Evolutionary conservation across 1,139 yeast genomes (phyloP).

Genomic region (Geotrichum aggregatum): DNA sequence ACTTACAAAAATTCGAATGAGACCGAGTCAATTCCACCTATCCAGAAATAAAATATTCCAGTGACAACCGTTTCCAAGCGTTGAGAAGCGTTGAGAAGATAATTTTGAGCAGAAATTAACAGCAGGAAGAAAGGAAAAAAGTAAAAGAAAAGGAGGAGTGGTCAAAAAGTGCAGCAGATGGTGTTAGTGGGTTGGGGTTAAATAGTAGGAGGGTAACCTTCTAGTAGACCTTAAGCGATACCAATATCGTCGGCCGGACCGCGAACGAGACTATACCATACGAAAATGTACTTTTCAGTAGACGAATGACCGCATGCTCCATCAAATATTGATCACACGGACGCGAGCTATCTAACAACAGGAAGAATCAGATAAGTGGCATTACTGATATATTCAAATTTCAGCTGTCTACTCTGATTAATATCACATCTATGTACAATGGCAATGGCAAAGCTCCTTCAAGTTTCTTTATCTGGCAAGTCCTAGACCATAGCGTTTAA

Average conservation of each 20-base stretch:
- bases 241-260: too few relatives aligned
- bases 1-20: conserved; percentile 5
- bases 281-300: too few relatives aligned
- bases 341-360: too few relatives aligned
- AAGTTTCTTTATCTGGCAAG: conserved; percentile 7
- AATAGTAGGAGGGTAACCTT: too few relatives aligned
- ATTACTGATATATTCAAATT: too few relatives aligned
- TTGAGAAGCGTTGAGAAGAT: background rate
- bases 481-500: conserved; percentile 74
- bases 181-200: conserved; percentile 14
- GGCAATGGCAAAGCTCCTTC: too few relatives aligned
- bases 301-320: too few relatives aligned
- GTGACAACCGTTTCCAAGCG: conserved; percentile 1
- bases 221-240: too few relatives aligned
- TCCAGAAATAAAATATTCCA: background rate
- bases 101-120: background rate
- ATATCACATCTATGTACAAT: background rate
- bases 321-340: too few relatives aligned
- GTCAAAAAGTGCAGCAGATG: conserved; percentile 3
- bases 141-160: conserved; percentile 8
- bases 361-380: too few relatives aligned
- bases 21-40: conserved; percentile 7
- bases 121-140: conserved; percentile 1
- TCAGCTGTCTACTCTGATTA: background rate
- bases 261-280: too few relatives aligned